A percentile compares a stretch with the other conserved stretches of the same genome.
These are phyloP conservation scores for Crinitomyces ghanaensis DNA, from an alignment of 805 yeast species.

Conservation along the genomic window DNA sequence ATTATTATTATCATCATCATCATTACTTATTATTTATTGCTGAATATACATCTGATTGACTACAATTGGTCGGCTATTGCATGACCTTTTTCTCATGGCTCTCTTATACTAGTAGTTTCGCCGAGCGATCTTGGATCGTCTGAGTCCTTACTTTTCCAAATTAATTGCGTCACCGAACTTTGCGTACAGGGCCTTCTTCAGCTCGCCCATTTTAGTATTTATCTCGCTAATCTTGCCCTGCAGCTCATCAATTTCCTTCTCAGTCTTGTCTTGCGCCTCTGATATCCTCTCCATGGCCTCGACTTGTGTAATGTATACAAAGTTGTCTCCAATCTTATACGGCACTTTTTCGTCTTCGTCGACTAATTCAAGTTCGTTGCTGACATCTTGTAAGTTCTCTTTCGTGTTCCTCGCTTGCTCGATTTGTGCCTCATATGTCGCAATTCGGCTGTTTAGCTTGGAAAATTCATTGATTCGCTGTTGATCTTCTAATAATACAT, in stretches of 20 bases:
- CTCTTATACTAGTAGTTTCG: conserved; percentile 1
- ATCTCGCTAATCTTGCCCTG: conserved; percentile 39
- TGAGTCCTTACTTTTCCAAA: conserved; percentile 43
- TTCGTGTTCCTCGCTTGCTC: conserved; percentile 50
- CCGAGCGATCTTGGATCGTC: no score
- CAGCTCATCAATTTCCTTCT: conserved; percentile 35
- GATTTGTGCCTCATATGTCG: conserved; percentile 41
- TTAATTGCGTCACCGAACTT: conserved; percentile 86
- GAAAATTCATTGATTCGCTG: conserved; percentile 82
- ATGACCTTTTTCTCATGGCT: background rate
- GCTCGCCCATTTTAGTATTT: conserved; percentile 41
- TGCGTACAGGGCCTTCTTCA: conserved; percentile 70
- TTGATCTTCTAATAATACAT: conserved; percentile 74
- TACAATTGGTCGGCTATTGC: background rate
- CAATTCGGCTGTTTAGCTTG: conserved; percentile 62
- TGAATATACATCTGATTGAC: background rate
- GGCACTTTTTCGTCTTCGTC: conserved; percentile 41
- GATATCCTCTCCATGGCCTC: conserved; percentile 64
- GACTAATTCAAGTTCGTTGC: conserved; percentile 72
- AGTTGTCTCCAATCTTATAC: conserved; percentile 72
- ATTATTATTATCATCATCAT: background rate
- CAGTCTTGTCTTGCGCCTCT: conserved; percentile 43
- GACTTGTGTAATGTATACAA: conserved; percentile 55
- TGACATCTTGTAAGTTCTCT: conserved; percentile 78
- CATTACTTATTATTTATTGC: background rate